phyloP scores from a whole-genome alignment of 2,329 filamentous ascomycete genomes.

The Hypoxylon sp. region DNA sequence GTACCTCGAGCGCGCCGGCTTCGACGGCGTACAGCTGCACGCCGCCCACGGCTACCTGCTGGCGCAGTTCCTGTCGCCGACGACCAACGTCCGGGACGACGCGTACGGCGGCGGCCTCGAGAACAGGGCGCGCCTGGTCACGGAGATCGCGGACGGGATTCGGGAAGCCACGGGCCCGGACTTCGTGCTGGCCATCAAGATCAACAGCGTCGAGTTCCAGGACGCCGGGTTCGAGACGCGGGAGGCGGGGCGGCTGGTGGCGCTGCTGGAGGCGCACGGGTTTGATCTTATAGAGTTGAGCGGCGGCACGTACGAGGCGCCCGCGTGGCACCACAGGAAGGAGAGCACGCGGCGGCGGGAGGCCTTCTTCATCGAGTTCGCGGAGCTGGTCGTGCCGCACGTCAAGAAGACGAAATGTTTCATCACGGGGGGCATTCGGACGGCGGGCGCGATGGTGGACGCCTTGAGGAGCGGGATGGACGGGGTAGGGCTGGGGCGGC shows the following conservation, averaged over 20 bases:
- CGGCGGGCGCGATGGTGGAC: constrained; percentile 61
- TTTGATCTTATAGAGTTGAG: constrained; percentile 76
- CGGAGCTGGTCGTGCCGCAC: constrained; percentile 59
- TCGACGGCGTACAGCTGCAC: constrained; percentile 57
- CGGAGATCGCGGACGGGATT: constrained; percentile 62
- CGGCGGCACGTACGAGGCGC: constrained; percentile 70
- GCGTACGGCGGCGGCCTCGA: constrained; percentile 64
- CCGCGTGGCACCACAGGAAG: constrained; percentile 53
- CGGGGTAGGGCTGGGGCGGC: constrained; percentile 54
- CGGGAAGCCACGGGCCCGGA: constrained; percentile 51
- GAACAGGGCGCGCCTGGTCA: constrained; percentile 62
- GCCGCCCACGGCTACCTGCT: constrained; percentile 69
- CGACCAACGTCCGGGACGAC: constrained; percentile 65
- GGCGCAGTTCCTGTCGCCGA: constrained; percentile 64
- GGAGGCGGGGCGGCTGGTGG: constrained; percentile 55
- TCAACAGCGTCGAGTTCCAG: constrained; percentile 69
- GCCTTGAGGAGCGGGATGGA: constrained; percentile 57
- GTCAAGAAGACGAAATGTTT: constrained; percentile 57
- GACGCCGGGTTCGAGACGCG: constrained; percentile 41
- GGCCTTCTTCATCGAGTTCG: constrained; percentile 76
- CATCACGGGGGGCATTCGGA: constrained; percentile 73
- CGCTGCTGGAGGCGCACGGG: constrained; percentile 64
- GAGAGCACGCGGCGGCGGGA: constrained; percentile 67
- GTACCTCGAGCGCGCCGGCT: constrained; percentile 39
- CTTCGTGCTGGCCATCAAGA: constrained; percentile 66